These are phyloP conservation scores for Ophiocordyceps camponoti-saundersi DNA, from an alignment of 2,329 filamentous ascomycete species.

Conservation along the genomic window DNA sequence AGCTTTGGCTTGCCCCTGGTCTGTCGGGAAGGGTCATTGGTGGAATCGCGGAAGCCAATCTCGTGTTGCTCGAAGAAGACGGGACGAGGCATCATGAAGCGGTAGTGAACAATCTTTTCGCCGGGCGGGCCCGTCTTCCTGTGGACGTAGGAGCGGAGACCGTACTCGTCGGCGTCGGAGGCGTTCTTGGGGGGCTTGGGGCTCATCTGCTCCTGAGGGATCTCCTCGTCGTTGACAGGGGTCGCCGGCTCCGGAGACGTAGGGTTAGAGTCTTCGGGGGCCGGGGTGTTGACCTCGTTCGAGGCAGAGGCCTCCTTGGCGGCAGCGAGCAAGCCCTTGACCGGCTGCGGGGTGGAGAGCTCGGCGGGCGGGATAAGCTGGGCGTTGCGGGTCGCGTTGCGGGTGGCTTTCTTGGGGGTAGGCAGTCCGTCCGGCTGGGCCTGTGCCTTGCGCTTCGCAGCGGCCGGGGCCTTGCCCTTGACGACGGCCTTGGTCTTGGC, in stretches of 20 bases:
- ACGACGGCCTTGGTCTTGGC: slow-evolving; percentile 12
- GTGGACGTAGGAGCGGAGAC: slow-evolving; percentile 26
- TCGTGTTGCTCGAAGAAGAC: slow-evolving; percentile 34
- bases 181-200: slow-evolving; percentile 20
- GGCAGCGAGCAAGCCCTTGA: slow-evolving; percentile 21
- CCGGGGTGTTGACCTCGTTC: slow-evolving; percentile 15
- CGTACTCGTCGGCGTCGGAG: slow-evolving; percentile 32
- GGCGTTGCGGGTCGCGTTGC: slow-evolving; percentile 14
- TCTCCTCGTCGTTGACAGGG: slow-evolving; percentile 10
- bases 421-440: slow-evolving; percentile 31
- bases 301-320: slow-evolving; percentile 17
- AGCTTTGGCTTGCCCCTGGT: neutral
- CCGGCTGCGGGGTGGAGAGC: slow-evolving; percentile 12
- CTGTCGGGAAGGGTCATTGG: slow-evolving; percentile 26
- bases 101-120: slow-evolving; percentile 26
- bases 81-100: slow-evolving; percentile 29
- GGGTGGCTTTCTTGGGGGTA: slow-evolving; percentile 28
- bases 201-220: slow-evolving; percentile 13
- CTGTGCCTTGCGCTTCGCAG: slow-evolving; percentile 32
- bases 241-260: slow-evolving; percentile 17
- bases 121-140: slow-evolving; percentile 12
- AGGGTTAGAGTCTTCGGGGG: slow-evolving; percentile 18
- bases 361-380: slow-evolving; percentile 8
- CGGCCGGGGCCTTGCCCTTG: slow-evolving; percentile 14
- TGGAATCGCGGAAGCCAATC: slow-evolving; percentile 42